phyloP scores from a whole-genome alignment of 148 eudicot species.

The Polygonum maritimum region DNA sequence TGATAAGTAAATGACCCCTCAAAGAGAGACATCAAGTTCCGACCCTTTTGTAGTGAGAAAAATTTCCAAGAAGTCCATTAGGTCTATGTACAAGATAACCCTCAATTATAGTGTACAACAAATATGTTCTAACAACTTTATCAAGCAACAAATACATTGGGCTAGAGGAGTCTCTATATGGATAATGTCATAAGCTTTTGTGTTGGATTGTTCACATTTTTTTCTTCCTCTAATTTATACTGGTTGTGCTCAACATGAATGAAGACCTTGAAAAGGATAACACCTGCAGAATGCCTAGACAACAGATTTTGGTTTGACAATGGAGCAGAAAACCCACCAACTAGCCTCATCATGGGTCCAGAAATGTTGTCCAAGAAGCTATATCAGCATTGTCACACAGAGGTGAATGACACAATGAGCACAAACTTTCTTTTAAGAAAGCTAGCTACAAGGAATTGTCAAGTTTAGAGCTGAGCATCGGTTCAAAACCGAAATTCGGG shows the following conservation, averaged over 20 bases:
- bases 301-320: slow-evolving; percentile 21
- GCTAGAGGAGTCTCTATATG: too few species aligned
- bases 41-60: too few species aligned
- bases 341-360: slow-evolving; percentile 25
- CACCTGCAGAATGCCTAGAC: slow-evolving; percentile 23
- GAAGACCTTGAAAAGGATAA: slow-evolving; percentile 24
- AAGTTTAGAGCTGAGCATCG: not conserved
- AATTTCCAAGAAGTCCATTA: too few species aligned
- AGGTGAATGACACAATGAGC: slow-evolving; percentile 16
- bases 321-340: slow-evolving; percentile 19
- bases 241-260: not conserved
- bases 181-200: not conserved
- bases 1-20: too few species aligned
- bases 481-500: too few species aligned
- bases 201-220: not conserved
- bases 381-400: slow-evolving; percentile 30
- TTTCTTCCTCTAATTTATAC: not conserved
- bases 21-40: too few species aligned
- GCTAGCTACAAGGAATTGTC: not conserved
- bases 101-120: too few species aligned
- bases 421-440: not conserved
- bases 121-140: too few species aligned
- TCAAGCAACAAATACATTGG: too few species aligned
- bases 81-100: too few species aligned
- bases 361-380: slow-evolving; percentile 20